A percentile compares a stretch with the other conserved stretches of the same genome.
These are phyloP conservation scores for Cetradonia linearis DNA, from an alignment of 495 filamentous ascomycete genomes.

Conservation along the genomic window DNA sequence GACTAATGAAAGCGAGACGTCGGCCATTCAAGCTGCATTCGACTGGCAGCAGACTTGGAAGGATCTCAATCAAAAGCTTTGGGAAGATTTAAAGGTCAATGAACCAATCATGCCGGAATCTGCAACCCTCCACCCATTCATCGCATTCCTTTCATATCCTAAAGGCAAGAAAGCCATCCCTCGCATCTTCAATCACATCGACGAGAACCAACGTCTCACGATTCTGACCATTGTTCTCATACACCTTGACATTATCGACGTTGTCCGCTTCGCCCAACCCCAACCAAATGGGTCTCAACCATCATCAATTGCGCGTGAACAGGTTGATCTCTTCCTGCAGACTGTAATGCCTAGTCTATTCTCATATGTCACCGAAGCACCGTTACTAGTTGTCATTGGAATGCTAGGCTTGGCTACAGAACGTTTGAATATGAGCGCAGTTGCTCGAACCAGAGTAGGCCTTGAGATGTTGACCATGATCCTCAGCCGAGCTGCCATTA, in stretches of 20 bases:
- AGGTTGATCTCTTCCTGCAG: conserved; percentile 78
- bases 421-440: conserved; percentile 64
- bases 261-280: conserved; percentile 68
- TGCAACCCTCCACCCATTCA: conserved; percentile 79
- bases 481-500: conserved; percentile 82
- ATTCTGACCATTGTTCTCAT: conserved; percentile 91
- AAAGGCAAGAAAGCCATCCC: conserved; percentile 96
- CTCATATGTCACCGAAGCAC: conserved; percentile 79
- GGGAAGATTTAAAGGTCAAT: conserved; percentile 77
- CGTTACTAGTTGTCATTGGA: conserved; percentile 79
- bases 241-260: conserved; percentile 85
- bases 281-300: conserved; percentile 57
- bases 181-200: conserved; percentile 87
- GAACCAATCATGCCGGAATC: conserved; percentile 72
- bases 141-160: conserved; percentile 82
- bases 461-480: conserved; percentile 89
- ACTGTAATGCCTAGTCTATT: conserved; percentile 85
- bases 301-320: conserved; percentile 65
- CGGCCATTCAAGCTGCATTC: conserved; percentile 48
- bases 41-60: conserved; percentile 65
- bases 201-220: conserved; percentile 82
- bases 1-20: conserved; percentile 50
- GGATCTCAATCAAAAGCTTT: conserved; percentile 67
- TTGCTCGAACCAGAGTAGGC: conserved; percentile 76
- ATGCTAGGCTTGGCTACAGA: conserved; percentile 75